Evolutionary conservation across 2,329 filamentous ascomycete species (phyloP), one percentile per base, ranked within the genome.

Genomic region (Colletotrichum shisoi): DNA sequence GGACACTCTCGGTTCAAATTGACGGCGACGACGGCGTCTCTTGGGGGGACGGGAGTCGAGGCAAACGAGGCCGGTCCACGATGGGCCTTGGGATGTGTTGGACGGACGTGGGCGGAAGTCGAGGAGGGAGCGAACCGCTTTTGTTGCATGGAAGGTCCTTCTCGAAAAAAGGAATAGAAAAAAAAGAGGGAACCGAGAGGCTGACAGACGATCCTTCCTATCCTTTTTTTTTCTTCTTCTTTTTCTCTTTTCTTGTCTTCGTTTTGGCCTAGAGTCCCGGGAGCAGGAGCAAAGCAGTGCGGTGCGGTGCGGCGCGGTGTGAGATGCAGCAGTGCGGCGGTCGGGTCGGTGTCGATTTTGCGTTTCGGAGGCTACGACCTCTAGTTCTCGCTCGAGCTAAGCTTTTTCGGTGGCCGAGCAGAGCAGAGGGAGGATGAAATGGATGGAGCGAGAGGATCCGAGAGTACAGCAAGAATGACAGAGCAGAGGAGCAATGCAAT

Each of bases 381-480:
- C 45, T 34, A 34, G 56, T 58, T 59, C 64, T 64, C 54, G 64
- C 64, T 67, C 64, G 64, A 67, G 64, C 64, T 64, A 67, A 61
- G 49, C 61, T 67, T 59, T 59, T 59, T 64, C 64, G 54, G 64
- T 59, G 64, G 64, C 64, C 64, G 64, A 67, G 63, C 63, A 66
- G 63, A 54, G 54, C 21, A 57, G 51, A 54, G 34, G n/a, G 40
- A 27, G 31, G 40, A 24, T 42, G n/a, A n/a, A 21, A 27, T 53
- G 51, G 19, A n/a, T 3, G 5, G 13, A 57, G 62, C 21, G 49
- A 46, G 48, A 61, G 48, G 64, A 67, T 67, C 64, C 64, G 64
- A 67, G 64, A 56, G 64, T 64, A 52, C 57, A 57, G 12, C 37
- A 60, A 51, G 31, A 60, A 60, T 51, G 57, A 52, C 45, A 60